phyloP scores from a whole-genome alignment of 2,329 filamentous ascomycete species.

The Nectriaceae sp. region DNA sequence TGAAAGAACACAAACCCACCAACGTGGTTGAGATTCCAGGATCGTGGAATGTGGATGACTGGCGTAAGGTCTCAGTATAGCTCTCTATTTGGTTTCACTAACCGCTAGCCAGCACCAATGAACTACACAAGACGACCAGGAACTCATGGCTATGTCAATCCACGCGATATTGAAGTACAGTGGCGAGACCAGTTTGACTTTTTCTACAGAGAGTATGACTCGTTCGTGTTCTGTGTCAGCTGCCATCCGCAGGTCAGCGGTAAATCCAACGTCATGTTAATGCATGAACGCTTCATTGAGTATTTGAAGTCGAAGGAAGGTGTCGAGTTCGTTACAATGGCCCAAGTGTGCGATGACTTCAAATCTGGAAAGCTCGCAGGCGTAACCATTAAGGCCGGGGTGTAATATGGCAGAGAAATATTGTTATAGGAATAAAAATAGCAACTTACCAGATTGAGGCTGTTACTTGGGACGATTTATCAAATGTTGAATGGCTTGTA shows the following conservation, averaged over 20 bases:
- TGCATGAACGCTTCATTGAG: constrained; percentile 49
- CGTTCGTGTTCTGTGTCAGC: constrained; percentile 48
- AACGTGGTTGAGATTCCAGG: constrained; percentile 46
- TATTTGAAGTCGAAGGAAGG: constrained; percentile 46
- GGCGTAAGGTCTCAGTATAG: constrained; percentile 36
- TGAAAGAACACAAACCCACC: constrained; percentile 18
- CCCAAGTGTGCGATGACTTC: background rate
- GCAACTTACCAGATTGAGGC: too few species aligned
- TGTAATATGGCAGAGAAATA: too few species aligned
- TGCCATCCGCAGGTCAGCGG: constrained; percentile 51
- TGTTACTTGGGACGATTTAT: too few species aligned
- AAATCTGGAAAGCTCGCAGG: constrained; percentile 6
- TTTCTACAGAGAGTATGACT: constrained; percentile 45
- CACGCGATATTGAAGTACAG: constrained; percentile 40
- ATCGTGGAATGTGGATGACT: constrained; percentile 50
- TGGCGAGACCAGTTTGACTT: constrained; percentile 51
- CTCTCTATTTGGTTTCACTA: background rate
- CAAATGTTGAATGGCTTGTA: too few species aligned
- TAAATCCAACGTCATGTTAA: constrained; percentile 46
- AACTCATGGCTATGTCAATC: constrained; percentile 43
- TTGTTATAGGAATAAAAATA: too few species aligned
- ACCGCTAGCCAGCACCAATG: constrained; percentile 22
- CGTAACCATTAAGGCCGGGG: constrained; percentile 9
- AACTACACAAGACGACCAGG: constrained; percentile 20
- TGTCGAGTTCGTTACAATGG: constrained; percentile 36